Evolutionary conservation across 2,329 filamentous ascomycete genomes (phyloP), one percentile per base, ranked within the genome.

Genomic region (Myriosclerotinia duriaeana): DNA sequence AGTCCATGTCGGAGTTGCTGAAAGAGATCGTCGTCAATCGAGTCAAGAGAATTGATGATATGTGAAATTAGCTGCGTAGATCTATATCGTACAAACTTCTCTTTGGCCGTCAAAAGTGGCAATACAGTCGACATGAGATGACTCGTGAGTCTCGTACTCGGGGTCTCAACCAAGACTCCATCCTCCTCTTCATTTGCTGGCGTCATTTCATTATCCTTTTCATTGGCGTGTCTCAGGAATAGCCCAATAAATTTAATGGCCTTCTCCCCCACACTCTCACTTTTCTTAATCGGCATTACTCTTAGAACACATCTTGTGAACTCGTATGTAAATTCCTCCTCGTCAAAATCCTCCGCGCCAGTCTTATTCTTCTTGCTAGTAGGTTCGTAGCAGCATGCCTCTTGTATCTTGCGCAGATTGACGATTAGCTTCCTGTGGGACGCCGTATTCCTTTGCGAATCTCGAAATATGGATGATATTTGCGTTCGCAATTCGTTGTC

Each of bases 1-100:
- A 99, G 81, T 0, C 89, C 90, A 64, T 91, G 84, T 63, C 92
- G 86, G 68, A 98, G 83, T 67, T 92, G 86, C 72, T 93, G 88
- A 76, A 96, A 99, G 14, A 97, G 80, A 59, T 95, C 92, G 76
- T 97, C 93, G 74, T 98, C 95, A 72, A 98, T 92, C 2, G 92
- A 89, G 69, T 96, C 92, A 36, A 99, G 83, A 15, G 90, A 95
- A 79, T 97, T 97, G 79, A 99, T 89, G 69, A 97, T 88, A 76
- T 97, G 91, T 2, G 93, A 90, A 64, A 96, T 87, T 63, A 97
- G 86, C 76, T 99, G 95, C 0, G 94, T 96, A 5, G 93, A 87
- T 67, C 95, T 85, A 78, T 92, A 99, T 67, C 95, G 87, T 56
- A 98, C 90, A 67, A 90, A 90, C 78, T 97, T 98, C 79, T 99